phyloP scores from a whole-genome alignment of 1,284 basidiomycete genomes.

The Microbotryum violaceum region DNA sequence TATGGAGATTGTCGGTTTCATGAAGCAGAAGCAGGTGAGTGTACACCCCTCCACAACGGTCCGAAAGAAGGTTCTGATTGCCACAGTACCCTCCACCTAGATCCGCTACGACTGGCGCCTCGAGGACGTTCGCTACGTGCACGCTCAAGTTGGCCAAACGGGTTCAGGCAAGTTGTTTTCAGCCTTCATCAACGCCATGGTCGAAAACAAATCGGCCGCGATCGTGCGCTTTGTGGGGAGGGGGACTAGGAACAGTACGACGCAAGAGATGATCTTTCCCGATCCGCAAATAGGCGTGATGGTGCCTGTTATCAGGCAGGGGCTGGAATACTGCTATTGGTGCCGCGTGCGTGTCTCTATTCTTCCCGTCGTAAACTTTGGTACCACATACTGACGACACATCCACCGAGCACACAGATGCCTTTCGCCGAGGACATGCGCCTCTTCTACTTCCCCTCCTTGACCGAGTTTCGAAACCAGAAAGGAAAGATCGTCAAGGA shows the following conservation, averaged over 20 bases:
- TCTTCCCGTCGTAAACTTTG: background rate
- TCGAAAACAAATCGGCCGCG: conserved; percentile 56
- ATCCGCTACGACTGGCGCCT: conserved; percentile 72
- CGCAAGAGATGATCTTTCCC: conserved; percentile 32
- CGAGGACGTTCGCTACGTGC: conserved; percentile 81
- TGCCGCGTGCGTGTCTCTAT: conserved; percentile 52
- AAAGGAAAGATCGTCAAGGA: conserved; percentile 64
- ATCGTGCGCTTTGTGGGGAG: conserved; percentile 71
- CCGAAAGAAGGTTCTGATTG: background rate
- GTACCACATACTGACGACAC: background rate
- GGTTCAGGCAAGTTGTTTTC: conserved; percentile 76
- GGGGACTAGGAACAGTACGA: background rate
- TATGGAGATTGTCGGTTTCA: conserved; percentile 81
- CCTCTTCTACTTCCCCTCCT: conserved; percentile 74
- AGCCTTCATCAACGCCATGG: conserved; percentile 76
- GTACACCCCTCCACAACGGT: background rate
- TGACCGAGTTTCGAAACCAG: conserved; percentile 65
- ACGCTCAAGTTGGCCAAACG: conserved; percentile 61
- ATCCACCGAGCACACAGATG: conserved; percentile 50
- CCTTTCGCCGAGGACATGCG: conserved; percentile 92
- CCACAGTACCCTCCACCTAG: conserved; percentile 41
- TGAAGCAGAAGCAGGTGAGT: conserved; percentile 57
- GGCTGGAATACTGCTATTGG: conserved; percentile 68
- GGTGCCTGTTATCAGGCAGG: conserved; percentile 44
- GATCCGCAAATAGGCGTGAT: conserved; percentile 80